Conservation (phyloP, 805 yeast genomes). For the Zygosaccharomyces bisporus region DNA sequence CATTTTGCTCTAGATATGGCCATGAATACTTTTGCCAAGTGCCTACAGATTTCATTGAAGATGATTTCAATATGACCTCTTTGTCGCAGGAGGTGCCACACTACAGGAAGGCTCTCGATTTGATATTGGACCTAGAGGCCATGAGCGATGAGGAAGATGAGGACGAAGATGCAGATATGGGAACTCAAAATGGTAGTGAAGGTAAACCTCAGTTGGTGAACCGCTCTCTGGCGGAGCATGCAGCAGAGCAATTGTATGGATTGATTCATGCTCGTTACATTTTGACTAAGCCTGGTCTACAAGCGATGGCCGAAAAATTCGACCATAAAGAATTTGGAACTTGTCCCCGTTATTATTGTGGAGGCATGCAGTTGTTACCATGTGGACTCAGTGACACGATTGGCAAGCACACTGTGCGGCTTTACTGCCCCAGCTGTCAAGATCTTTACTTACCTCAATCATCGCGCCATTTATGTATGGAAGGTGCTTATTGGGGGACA, state of each 20-base stretch:
- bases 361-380: conserved; percentile 85
- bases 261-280: conserved; percentile 91
- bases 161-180: conserved; percentile 21
- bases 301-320: conserved; percentile 90
- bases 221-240: conserved; percentile 70
- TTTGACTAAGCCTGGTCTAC: conserved; percentile 82
- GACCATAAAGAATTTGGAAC: conserved; percentile 85
- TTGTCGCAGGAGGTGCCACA: conserved; percentile 79
- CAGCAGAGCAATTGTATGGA: conserved; percentile 91
- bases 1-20: conserved; percentile 72
- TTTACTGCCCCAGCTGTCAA: conserved; percentile 92
- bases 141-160: conserved; percentile 39
- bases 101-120: conserved; percentile 86
- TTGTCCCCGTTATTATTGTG: conserved; percentile 87
- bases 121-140: conserved; percentile 78
- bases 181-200: conserved; percentile 17
- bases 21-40: conserved; percentile 93
- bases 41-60: conserved; percentile 88
- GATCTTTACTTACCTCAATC: conserved; percentile 87
- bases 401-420: conserved; percentile 85
- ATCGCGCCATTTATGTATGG: conserved; percentile 81
- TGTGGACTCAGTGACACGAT: conserved; percentile 88
- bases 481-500: conserved; percentile 97
- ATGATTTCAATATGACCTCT: conserved; percentile 94
- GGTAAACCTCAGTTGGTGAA: conserved; percentile 42